Evolutionary conservation across 495 filamentous ascomycete genomes (phyloP), one percentile per base, ranked within the genome.

Genomic region (Penicillium salamii): DNA sequence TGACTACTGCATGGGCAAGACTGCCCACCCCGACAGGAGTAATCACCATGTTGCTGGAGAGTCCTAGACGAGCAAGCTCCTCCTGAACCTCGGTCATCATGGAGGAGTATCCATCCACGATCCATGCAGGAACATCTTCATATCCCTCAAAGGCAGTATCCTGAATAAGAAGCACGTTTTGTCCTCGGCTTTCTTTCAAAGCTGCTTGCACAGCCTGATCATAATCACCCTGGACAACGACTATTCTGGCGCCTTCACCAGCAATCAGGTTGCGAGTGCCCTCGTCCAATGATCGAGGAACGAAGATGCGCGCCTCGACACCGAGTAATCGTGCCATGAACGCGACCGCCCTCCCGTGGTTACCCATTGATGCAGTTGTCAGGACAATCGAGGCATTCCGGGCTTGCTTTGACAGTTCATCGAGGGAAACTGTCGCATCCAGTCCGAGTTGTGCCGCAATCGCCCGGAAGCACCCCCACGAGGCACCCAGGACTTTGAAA

Each of bases 401-500:
- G 11, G 77, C 68, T 35, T 62, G 59, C n/a, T 3, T 53, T 23
- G 64, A 54, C 18, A 86, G 39, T 8, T 72, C 67, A 5, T 67
- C 59, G 0, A 83, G 29, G 18, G 62, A 43, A 2, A 63, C 50
- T 6, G 67, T 68, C 3, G 58, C 37, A 0, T 72, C 61, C 3
- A 82, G 56, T 1, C 54, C 61, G 13, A 81, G 59, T 5, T 68
- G 50, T 1, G 63, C 50, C 2, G 65, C 59, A 5, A 89, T 44
- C 5, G 82, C 80, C 29, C 77, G 76, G 53, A 80, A 83, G 37
- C 76, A 71, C 0, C 78, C 84, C 85, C 84, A 91, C n/a, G 83
- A 85, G 0, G 88, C 87, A 7, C 87, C 88, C 0, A 89, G 77
- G 32, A 88, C 83, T 61, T 91, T 91, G 76, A 89, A 90, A 0